Base-by-base conservation (phyloP, 1,284 basidiomycete species). In the Rhodotorula sp. region DNA sequence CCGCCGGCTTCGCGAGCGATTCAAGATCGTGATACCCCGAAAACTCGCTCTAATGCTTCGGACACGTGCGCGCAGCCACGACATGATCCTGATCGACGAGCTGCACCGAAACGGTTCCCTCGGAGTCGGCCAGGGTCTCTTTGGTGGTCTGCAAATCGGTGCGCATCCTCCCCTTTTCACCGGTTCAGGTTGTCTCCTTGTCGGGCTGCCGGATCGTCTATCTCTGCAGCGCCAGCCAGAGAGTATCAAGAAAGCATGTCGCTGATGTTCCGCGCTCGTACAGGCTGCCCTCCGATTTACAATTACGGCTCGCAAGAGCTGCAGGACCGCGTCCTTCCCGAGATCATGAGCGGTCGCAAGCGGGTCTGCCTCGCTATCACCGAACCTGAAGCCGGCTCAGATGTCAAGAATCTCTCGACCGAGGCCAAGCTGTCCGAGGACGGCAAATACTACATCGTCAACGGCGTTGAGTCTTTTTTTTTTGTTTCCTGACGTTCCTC, bases 321-420 rank as follows among this genome's bases (percentile, higher is more conserved):
- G 47, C 80, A 82, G 77, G 77, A 81, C 69, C 79, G 80, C 67
- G 77, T 83, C 60, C 75, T 82, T 28, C 81, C 82, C 74, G 80
- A 81, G 16, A 78, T 80, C 14, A 69, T 83, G 31, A 69, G 70
- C 28, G 82, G 82, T 45, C 79, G 80, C 62, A 82, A 82, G 77
- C 79, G 80, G 55, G 79, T 82, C 72, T 80, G 79, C 64, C 78
- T 83, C 28, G 82, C 72, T 16, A 71, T 74, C 43, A 78, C 77
- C 12, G 77, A 78, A 56, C 74, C 74, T 16, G 45, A 67, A 1
- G 80, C 80, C 10, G 81, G 81, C 1, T 77, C 75, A 28, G 81
- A 82, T 61, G 81, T 82, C 34, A 79, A 80, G 68, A 79, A 80
- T 59, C 68, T 82, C 19, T 72, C 70, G 55, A 72, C 71, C 52